A percentile compares a stretch with the other conserved stretches of the same genome.
Evolutionary conservation across 192 early-diverging fungal genomes (phyloP).

Genomic region (Kappamyces sp.): DNA sequence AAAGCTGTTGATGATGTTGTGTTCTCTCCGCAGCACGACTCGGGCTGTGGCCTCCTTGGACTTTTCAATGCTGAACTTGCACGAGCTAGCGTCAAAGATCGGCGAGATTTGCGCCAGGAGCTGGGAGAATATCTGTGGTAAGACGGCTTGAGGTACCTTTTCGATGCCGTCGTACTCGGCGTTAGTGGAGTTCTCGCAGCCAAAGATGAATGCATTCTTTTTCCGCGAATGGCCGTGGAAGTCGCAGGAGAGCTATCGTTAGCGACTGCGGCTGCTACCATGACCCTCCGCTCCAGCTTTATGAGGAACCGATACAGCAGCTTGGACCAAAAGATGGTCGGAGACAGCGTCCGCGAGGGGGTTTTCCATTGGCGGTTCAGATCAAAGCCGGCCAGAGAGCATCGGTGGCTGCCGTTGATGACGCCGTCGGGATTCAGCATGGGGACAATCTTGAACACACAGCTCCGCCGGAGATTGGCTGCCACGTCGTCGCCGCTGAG

Average conservation of each 20-base stretch:
- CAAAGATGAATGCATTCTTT: conserved; percentile 52
- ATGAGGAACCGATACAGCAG: conserved; percentile 35
- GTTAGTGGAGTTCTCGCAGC: conserved; percentile 36
- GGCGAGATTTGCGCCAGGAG: conserved; percentile 36
- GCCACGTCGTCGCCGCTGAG: conserved; percentile 32
- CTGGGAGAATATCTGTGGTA: conserved; percentile 30
- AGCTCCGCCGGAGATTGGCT: conserved; percentile 24
- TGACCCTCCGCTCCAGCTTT: conserved; percentile 21
- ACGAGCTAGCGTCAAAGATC: conserved; percentile 33
- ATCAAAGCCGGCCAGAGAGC: conserved; percentile 45
- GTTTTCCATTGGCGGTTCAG: conserved; percentile 48
- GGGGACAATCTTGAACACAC: conserved; percentile 49
- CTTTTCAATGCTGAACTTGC: conserved; percentile 35
- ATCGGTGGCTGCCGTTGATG: conserved; percentile 46
- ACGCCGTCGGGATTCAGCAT: conserved; percentile 56
- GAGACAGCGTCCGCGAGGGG: conserved; percentile 23
- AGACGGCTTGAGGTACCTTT: conserved; percentile 23
- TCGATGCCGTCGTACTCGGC: conserved; percentile 30
- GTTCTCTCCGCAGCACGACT: conserved; percentile 42
- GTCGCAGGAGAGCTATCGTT: conserved; percentile 37
- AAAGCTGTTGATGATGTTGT: conserved; percentile 38
- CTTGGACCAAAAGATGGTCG: conserved; percentile 47
- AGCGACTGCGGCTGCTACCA: conserved; percentile 17
- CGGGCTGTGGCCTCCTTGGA: conserved; percentile 45
- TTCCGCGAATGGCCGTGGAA: conserved; percentile 50